These are phyloP conservation scores for Cladosporium sp. DNA, from an alignment of 2,329 filamentous ascomycete genomes.

Conservation along the genomic window DNA sequence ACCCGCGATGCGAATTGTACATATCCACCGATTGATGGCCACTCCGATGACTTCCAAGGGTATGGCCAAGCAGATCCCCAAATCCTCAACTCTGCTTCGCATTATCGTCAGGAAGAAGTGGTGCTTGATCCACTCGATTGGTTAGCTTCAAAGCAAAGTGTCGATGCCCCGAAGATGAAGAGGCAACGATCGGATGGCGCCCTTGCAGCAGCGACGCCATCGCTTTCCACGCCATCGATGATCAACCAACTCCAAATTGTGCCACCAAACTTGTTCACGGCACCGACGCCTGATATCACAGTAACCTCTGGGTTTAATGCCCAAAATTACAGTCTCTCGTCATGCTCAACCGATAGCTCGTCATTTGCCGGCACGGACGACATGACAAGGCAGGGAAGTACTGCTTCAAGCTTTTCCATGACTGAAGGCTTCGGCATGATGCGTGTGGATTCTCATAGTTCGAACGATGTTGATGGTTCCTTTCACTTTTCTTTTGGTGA, in stretches of 20 bases:
- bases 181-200: constrained; percentile 21
- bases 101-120: constrained; percentile 15
- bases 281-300: neutral
- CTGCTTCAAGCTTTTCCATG: constrained; percentile 37
- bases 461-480: constrained; percentile 17
- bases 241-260: constrained; percentile 1
- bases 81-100: neutral
- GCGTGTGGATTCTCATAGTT: constrained; percentile 35
- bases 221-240: constrained; percentile 17
- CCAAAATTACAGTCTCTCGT: constrained; percentile 2
- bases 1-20: no score
- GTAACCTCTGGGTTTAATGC: neutral
- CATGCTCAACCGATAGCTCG: constrained; percentile 1
- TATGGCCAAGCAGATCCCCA: no score
- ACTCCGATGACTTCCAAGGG: no score
- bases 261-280: constrained; percentile 17
- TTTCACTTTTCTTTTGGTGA: constrained; percentile 29
- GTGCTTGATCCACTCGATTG: constrained; percentile 27
- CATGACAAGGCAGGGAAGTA: constrained; percentile 45
- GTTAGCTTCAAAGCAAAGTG: constrained; percentile 21
- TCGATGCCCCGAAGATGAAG: constrained; percentile 19
- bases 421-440: constrained; percentile 40
- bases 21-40: no score
- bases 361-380: constrained; percentile 17
- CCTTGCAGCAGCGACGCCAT: constrained; percentile 17